Evolutionary conservation across 2,329 filamentous ascomycete genomes (phyloP).

Genomic region (Acarospora socialis): DNA sequence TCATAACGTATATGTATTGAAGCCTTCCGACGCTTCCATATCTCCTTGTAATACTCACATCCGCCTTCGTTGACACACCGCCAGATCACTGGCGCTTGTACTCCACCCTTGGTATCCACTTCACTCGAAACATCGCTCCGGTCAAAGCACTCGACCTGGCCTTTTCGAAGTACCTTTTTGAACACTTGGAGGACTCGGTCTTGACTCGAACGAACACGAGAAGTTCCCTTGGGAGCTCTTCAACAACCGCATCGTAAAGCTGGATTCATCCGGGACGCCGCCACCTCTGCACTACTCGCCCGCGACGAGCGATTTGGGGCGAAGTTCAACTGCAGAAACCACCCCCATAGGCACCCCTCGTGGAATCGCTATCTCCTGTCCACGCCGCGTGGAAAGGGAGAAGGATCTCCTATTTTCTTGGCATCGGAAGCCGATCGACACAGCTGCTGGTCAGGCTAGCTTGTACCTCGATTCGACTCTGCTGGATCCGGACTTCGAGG

Average conservation of each 20-base stretch:
- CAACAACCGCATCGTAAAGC: constrained; percentile 30
- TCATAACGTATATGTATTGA: too few species aligned
- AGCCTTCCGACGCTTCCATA: too few species aligned
- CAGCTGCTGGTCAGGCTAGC: constrained; percentile 27
- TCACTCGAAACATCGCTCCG: too few species aligned
- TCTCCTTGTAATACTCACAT: too few species aligned
- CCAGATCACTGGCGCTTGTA: too few species aligned
- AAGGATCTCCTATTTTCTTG: constrained; percentile 29
- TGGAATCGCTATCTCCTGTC: constrained; percentile 29
- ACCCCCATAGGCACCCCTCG: constrained; percentile 35
- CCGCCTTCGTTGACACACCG: too few species aligned
- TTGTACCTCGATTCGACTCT: constrained; percentile 22
- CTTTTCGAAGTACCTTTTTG: too few species aligned
- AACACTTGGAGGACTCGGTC: too few species aligned
- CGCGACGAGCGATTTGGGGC: constrained; percentile 31
- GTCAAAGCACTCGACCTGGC: too few species aligned
- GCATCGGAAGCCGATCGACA: constrained; percentile 27
- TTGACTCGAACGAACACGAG: too few species aligned
- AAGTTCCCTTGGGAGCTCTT: constrained; percentile 20
- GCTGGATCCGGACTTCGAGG: constrained; percentile 22
- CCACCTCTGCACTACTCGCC: constrained; percentile 40
- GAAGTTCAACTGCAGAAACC: constrained; percentile 36
- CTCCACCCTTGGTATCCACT: too few species aligned
- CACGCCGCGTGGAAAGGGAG: constrained; percentile 30
- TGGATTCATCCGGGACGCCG: constrained; percentile 37